Evolutionary conservation across 495 filamentous ascomycete species (phyloP).

Genomic region (Tirmania nivea): DNA sequence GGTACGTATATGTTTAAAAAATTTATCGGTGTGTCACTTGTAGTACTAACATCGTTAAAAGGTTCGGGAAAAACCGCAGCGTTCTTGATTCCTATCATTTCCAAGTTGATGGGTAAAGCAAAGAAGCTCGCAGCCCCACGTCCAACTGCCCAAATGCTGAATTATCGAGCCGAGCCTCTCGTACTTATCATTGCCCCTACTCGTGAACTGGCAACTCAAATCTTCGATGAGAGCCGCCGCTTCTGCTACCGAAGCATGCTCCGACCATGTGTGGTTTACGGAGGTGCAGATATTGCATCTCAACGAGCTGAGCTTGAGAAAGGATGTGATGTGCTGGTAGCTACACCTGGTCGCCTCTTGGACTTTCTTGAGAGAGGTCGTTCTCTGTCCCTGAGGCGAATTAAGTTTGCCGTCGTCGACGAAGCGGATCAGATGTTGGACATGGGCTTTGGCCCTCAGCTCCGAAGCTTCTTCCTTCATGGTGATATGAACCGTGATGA

Average conservation of each 20-base stretch:
- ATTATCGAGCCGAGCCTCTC: slow-evolving; percentile 47
- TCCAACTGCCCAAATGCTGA: slow-evolving; percentile 26
- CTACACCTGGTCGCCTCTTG: slow-evolving; percentile 62
- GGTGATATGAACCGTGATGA: slow-evolving; percentile 46
- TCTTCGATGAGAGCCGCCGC: slow-evolving; percentile 79
- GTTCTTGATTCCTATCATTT: slow-evolving; percentile 73
- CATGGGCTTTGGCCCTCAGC: slow-evolving; percentile 24
- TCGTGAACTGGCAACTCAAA: slow-evolving; percentile 77
- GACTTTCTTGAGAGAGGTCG: slow-evolving; percentile 56
- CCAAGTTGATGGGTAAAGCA: slow-evolving; percentile 81
- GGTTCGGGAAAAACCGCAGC: slow-evolving; percentile 93
- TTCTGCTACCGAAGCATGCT: slow-evolving; percentile 88
- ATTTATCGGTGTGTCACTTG: background rate
- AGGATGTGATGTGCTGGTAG: slow-evolving; percentile 79
- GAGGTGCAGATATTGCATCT: slow-evolving; percentile 44
- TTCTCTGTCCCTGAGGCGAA: slow-evolving; percentile 46
- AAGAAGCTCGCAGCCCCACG: slow-evolving; percentile 59
- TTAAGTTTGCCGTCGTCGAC: slow-evolving; percentile 65
- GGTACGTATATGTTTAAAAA: slow-evolving; percentile 32
- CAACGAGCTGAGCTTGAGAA: slow-evolving; percentile 51
- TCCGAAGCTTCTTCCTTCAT: slow-evolving; percentile 15
- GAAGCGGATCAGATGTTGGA: slow-evolving; percentile 86
- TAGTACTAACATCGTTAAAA: slow-evolving; percentile 18
- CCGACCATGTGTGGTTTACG: slow-evolving; percentile 78
- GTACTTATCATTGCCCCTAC: slow-evolving; percentile 70